Evolutionary conservation across 2,329 filamentous ascomycete species (phyloP).

Genomic region (Venturia aucupariae): DNA sequence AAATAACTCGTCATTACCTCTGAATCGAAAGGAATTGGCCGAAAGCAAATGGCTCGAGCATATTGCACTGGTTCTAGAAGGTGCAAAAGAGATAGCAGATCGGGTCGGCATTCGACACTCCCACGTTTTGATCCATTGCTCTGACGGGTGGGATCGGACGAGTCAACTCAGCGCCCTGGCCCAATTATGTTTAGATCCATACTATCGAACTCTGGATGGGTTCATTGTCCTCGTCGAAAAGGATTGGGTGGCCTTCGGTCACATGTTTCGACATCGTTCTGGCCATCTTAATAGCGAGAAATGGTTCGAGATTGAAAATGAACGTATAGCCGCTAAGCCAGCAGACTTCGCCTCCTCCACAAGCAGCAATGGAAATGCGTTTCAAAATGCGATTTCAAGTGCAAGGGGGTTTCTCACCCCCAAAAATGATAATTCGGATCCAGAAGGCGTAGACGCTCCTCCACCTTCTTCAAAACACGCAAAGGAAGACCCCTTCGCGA

Average conservation of each 20-base stretch:
- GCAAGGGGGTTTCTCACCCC: conserved; percentile 88
- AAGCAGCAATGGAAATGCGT: conserved; percentile 54
- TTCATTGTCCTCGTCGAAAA: conserved; percentile 95
- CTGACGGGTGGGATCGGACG: conserved; percentile 96
- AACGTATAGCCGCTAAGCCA: conserved; percentile 52
- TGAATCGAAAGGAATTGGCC: conserved; percentile 68
- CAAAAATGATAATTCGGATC: conserved; percentile 55
- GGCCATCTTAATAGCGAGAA: conserved; percentile 84
- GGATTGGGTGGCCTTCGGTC: conserved; percentile 94
- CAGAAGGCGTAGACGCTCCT: conserved; percentile 30
- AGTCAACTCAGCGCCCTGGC: conserved; percentile 87
- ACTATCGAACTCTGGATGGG: conserved; percentile 86
- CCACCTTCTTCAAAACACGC: conserved; percentile 28
- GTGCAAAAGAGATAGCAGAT: conserved; percentile 72
- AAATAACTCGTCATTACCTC: conserved; percentile 56
- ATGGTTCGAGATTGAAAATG: conserved; percentile 85
- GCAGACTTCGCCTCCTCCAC: conserved; percentile 23
- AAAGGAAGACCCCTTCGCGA: conserved; percentile 52
- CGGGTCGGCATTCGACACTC: conserved; percentile 89
- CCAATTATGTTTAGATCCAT: conserved; percentile 90
- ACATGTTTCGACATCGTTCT: conserved; percentile 92
- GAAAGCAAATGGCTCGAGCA: conserved; percentile 90
- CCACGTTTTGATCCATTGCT: conserved; percentile 94
- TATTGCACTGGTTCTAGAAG: conserved; percentile 74
- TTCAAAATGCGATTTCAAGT: conserved; percentile 76